phyloP scores from a whole-genome alignment of 345 rosid genomes.

The Eucalyptus camaldulensis region DNA sequence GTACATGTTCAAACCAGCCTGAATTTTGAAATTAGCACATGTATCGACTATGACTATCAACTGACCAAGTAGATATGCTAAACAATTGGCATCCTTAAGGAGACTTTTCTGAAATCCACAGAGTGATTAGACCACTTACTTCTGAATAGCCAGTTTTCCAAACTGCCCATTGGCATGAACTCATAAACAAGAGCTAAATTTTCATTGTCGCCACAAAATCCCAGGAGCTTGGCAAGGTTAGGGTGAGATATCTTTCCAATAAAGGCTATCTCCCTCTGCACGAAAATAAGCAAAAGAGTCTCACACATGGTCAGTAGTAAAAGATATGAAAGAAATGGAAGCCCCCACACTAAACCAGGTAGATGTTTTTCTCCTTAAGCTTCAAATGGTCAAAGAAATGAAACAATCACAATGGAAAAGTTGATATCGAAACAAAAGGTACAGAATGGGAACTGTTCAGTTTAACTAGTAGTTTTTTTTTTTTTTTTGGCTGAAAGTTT shows the following conservation, averaged over 20 bases:
- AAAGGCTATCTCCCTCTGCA: too few relatives aligned
- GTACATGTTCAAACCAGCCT: fast-evolving
- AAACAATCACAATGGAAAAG: background rate
- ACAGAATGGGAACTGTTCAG: background rate
- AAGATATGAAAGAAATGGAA: background rate
- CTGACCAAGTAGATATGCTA: background rate
- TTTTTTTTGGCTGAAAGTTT: too few relatives aligned
- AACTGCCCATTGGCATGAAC: background rate
- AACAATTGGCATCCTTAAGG: background rate
- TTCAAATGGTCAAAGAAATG: background rate
- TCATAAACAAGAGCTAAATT: background rate
- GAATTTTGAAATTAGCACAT: background rate
- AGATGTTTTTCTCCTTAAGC: background rate
- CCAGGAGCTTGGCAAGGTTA: background rate
- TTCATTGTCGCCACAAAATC: fast-evolving
- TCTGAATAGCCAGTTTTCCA: fast-evolving
- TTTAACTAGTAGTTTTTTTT: too few relatives aligned
- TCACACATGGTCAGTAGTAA: too few relatives aligned
- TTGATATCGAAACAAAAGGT: background rate
- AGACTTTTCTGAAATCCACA: fast-evolving
- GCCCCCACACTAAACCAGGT: background rate
- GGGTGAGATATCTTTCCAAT: background rate
- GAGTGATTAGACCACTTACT: background rate
- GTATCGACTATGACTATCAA: background rate
- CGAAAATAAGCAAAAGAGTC: too few relatives aligned